phyloP scores from a whole-genome alignment of 495 filamentous ascomycete species.

The Penicillium verhagenii region DNA sequence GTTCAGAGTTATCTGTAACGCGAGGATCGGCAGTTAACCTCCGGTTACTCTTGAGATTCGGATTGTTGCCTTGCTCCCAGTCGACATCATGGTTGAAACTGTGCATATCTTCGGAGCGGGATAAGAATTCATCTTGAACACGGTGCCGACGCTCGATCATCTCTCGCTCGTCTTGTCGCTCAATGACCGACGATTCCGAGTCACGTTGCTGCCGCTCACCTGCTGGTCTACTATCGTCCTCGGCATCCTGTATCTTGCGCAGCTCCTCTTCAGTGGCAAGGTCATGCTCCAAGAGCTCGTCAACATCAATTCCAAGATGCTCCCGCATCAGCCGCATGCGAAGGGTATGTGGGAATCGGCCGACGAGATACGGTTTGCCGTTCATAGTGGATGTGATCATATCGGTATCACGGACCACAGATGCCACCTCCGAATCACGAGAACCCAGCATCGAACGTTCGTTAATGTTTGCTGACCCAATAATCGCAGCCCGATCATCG shows the following conservation, averaged over 20 bases:
- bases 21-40: conserved; percentile 62
- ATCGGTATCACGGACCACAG: conserved; percentile 89
- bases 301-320: conserved; percentile 92
- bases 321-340: conserved; percentile 95
- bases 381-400: conserved; percentile 93
- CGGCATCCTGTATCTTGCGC: conserved; percentile 40
- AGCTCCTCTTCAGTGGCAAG: conserved; percentile 47
- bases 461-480: conserved; percentile 98
- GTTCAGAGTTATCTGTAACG: conserved; percentile 60
- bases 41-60: conserved; percentile 58
- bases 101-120: conserved; percentile 58
- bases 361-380: conserved; percentile 82
- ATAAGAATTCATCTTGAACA: conserved; percentile 60
- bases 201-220: conserved; percentile 25
- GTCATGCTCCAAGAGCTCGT: conserved; percentile 84
- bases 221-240: conserved; percentile 28
- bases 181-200: conserved; percentile 36
- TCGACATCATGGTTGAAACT: conserved; percentile 88
- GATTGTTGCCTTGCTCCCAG: conserved; percentile 62
- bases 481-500: conserved; percentile 89
- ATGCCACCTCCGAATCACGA: conserved; percentile 88
- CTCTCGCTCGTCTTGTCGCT: conserved; percentile 50
- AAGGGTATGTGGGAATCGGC: conserved; percentile 88
- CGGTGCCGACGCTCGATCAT: conserved; percentile 57
- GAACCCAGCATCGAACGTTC: conserved; percentile 93